phyloP scores from a whole-genome alignment of 2,329 filamentous ascomycete genomes.

The Hypoxylon sp. region DNA sequence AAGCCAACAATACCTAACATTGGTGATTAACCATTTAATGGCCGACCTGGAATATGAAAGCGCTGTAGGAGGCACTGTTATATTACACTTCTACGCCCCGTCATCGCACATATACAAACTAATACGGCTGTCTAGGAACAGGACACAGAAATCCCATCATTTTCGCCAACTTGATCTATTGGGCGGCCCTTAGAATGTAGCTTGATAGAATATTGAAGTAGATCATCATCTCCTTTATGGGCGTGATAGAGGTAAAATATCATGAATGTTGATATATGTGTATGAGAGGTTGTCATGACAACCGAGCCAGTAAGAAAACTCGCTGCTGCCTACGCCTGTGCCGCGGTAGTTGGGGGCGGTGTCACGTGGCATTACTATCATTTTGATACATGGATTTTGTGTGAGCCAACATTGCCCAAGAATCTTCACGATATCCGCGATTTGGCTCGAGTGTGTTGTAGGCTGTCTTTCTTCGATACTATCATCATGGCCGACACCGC shows the following conservation, averaged over 20 bases:
- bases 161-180: not conserved
- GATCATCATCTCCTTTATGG: not conserved
- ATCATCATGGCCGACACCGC: constrained; percentile 44
- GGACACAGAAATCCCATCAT: not conserved
- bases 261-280: not conserved
- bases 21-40: too few species aligned
- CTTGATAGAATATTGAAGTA: not conserved
- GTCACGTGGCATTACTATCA: constrained; percentile 28
- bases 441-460: too few species aligned
- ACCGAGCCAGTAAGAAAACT: not conserved
- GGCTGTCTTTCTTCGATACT: not conserved
- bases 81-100: too few species aligned
- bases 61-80: too few species aligned
- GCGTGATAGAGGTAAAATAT: not conserved
- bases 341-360: constrained; percentile 2
- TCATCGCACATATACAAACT: too few species aligned
- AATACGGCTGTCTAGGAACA: too few species aligned
- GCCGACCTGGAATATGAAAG: too few species aligned
- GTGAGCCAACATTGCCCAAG: not conserved
- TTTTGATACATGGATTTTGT: not conserved
- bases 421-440: not conserved
- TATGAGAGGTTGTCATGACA: not conserved
- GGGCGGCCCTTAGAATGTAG: not conserved
- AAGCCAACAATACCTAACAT: too few species aligned
- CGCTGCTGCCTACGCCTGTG: constrained; percentile 10